Evolutionary conservation across 2,329 filamentous ascomycete genomes (phyloP).

Genomic region (Penicillium sumatraense): DNA sequence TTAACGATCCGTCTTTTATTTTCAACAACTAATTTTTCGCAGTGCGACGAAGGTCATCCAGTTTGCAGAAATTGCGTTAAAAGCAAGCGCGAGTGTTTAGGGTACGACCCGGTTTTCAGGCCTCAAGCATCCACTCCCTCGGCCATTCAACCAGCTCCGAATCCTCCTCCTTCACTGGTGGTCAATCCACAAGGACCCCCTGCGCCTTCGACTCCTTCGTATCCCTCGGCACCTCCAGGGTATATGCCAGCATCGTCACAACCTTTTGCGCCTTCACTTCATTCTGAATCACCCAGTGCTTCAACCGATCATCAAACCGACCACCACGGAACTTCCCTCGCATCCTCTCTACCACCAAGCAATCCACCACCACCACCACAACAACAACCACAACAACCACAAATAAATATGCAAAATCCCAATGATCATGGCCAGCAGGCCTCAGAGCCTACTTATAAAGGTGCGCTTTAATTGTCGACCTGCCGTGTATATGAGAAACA

Average conservation of each 20-base stretch:
- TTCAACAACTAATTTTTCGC: slow-evolving; percentile 20
- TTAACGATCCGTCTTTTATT: slow-evolving; percentile 15
- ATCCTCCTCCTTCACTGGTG: slow-evolving; percentile 46
- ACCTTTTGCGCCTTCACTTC: slow-evolving; percentile 43
- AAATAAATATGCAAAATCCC: slow-evolving; percentile 40
- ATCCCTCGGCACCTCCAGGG: slow-evolving; percentile 44
- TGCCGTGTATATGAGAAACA: too few species aligned
- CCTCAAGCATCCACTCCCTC: slow-evolving; percentile 70
- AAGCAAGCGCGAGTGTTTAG: slow-evolving; percentile 69
- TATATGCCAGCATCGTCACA: slow-evolving; percentile 46
- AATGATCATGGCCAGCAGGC: slow-evolving; percentile 29
- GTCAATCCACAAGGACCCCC: slow-evolving; percentile 46
- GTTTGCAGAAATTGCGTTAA: slow-evolving; percentile 76
- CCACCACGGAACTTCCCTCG: slow-evolving; percentile 66
- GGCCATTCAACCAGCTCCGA: slow-evolving; percentile 66
- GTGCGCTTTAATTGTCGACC: slow-evolving; percentile 11
- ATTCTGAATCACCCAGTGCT: slow-evolving; percentile 42
- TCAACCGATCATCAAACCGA: slow-evolving; percentile 51
- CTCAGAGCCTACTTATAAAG: slow-evolving; percentile 28
- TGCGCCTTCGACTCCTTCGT: slow-evolving; percentile 30
- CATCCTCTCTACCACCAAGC: slow-evolving; percentile 66
- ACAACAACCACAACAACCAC: too few species aligned
- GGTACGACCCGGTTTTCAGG: slow-evolving; percentile 72
- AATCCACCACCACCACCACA: slow-evolving; percentile 35
- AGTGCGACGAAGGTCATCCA: slow-evolving; percentile 97